Percentiles rank a stretch among this genome's conserved stretches.
These are phyloP conservation scores for Oryza longistaminata DNA, from an alignment of 176 grass and related monocot genomes.

Conservation along the genomic window DNA sequence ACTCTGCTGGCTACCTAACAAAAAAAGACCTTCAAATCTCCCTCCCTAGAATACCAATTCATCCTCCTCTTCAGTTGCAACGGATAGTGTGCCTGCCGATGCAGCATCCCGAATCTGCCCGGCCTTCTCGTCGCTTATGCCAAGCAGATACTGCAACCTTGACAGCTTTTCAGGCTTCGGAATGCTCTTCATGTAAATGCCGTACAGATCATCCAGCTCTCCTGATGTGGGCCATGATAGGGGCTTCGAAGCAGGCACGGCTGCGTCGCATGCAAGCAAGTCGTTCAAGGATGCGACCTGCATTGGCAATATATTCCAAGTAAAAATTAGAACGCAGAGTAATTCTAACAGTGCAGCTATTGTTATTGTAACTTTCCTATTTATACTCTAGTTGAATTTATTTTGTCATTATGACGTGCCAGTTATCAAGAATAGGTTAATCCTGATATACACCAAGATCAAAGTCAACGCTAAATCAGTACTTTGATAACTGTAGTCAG, in stretches of 20 bases:
- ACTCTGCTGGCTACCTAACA: slow-evolving; percentile 68
- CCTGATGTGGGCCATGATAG: slow-evolving; percentile 66
- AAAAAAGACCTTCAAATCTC: slow-evolving; percentile 31
- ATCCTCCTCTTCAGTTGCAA: slow-evolving; percentile 61
- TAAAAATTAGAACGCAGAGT: not conserved
- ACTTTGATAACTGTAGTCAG: not conserved
- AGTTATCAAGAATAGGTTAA: not conserved
- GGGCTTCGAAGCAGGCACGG: slow-evolving; percentile 56
- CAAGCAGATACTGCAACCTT: slow-evolving; percentile 72
- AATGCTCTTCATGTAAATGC: slow-evolving; percentile 82
- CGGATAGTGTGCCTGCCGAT: slow-evolving; percentile 51
- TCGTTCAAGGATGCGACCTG: slow-evolving; percentile 89
- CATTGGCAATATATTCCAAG: not conserved
- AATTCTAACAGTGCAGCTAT: not conserved
- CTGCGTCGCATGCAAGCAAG: slow-evolving; percentile 79
- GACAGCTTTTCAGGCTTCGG: slow-evolving; percentile 76
- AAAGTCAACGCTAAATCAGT: not conserved
- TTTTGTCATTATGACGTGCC: not conserved
- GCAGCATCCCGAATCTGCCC: slow-evolving; percentile 59
- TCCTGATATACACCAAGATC: not conserved
- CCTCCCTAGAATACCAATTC: slow-evolving; percentile 70
- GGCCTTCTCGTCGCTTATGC: slow-evolving; percentile 68
- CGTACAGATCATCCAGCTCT: slow-evolving; percentile 81
- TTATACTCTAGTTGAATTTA: not conserved
- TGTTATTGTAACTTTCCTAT: not conserved